Conservation (phyloP, 257 asterid species). For the Penstemon barbatus region DNA sequence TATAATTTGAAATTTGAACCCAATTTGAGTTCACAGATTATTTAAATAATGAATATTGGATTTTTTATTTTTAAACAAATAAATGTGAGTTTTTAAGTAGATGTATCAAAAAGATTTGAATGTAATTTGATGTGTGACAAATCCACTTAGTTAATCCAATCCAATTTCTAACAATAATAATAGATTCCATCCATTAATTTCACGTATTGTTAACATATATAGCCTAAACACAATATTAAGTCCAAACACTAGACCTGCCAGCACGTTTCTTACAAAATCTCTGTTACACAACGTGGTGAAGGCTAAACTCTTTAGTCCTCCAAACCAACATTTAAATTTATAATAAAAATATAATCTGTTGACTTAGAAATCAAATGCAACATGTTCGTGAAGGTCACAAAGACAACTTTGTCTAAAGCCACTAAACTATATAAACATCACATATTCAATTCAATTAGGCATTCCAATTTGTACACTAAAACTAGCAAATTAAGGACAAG, state of each 20-base stretch:
- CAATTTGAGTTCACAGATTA: too few species aligned
- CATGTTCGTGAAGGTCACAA: slow-evolving; percentile 46
- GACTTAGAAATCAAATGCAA: slow-evolving; percentile 26
- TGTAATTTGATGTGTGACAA: too few species aligned
- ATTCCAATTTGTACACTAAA: slow-evolving; percentile 13
- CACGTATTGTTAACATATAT: too few species aligned
- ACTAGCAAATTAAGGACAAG: slow-evolving; percentile 7
- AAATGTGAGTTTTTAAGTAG: too few species aligned
- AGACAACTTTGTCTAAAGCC: slow-evolving; percentile 18
- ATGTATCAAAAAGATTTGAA: too few species aligned
- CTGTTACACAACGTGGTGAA: slow-evolving; percentile 24
- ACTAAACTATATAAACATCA: slow-evolving; percentile 29
- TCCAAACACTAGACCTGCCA: slow-evolving; percentile 27
- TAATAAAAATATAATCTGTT: slow-evolving; percentile 9
- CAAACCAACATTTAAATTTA: slow-evolving; percentile 22
- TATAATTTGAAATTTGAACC: too few species aligned
- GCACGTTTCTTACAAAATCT: slow-evolving; percentile 33
- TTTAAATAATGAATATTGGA: too few species aligned
- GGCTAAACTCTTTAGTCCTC: slow-evolving; percentile 9
- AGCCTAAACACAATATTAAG: not conserved
- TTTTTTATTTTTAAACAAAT: too few species aligned
- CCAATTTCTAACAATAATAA: too few species aligned
- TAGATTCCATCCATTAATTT: too few species aligned
- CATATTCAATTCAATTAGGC: slow-evolving; percentile 23
- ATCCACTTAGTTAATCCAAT: too few species aligned